Evolutionary conservation across 2,329 filamentous ascomycete species (phyloP).

Genomic region (Calcarisporium arbuscula): DNA sequence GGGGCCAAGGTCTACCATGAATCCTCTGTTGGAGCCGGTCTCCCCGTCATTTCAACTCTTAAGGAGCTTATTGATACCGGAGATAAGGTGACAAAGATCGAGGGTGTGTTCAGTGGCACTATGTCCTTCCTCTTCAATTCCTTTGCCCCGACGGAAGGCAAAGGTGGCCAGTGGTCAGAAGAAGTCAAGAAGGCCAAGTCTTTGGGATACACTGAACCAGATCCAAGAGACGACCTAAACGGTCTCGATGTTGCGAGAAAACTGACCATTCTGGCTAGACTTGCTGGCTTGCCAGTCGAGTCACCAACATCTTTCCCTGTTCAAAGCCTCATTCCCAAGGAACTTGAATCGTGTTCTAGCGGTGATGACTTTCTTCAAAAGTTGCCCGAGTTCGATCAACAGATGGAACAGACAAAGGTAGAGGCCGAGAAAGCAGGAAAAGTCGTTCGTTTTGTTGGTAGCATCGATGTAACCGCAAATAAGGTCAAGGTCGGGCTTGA

Average conservation of each 20-base stretch:
- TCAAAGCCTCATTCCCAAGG: slow-evolving; percentile 83
- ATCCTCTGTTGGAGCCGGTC: slow-evolving; percentile 85
- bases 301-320: slow-evolving; percentile 87
- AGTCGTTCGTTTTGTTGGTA: slow-evolving; percentile 90
- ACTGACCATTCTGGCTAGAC: slow-evolving; percentile 84
- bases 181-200: slow-evolving; percentile 91
- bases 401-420: slow-evolving; percentile 85
- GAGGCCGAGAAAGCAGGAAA: slow-evolving; percentile 82
- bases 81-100: slow-evolving; percentile 84
- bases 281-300: slow-evolving; percentile 75
- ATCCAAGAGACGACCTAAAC: slow-evolving; percentile 80
- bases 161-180: slow-evolving; percentile 77
- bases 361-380: slow-evolving; percentile 81
- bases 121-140: slow-evolving; percentile 98
- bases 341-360: slow-evolving; percentile 68
- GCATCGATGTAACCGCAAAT: slow-evolving; percentile 76
- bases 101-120: slow-evolving; percentile 95
- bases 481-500: slow-evolving; percentile 88
- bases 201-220: slow-evolving; percentile 86
- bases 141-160: slow-evolving; percentile 74
- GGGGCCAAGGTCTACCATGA: slow-evolving; percentile 91
- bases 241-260: slow-evolving; percentile 91
- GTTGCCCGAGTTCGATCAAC: slow-evolving; percentile 74
- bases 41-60: slow-evolving; percentile 88
- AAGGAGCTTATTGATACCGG: slow-evolving; percentile 93